A percentile compares a stretch with the other conserved stretches of the same genome.
phyloP scores from a whole-genome alignment of 257 asterid species.

The Voacanga thouarsii region DNA sequence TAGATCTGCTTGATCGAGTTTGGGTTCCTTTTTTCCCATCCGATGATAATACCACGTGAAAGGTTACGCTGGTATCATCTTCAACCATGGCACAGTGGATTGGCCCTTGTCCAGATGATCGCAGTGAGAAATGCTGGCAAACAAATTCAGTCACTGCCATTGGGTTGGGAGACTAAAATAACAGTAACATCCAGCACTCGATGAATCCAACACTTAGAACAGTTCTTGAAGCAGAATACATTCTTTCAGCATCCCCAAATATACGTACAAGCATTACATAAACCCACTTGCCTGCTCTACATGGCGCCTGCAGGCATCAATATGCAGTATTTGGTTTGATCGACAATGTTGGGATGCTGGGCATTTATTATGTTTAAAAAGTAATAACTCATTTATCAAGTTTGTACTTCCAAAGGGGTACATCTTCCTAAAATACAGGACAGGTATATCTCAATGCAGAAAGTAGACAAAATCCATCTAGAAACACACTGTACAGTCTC shows the following conservation, averaged over 20 bases:
- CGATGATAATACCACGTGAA: too few relatives aligned
- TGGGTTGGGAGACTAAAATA: too few relatives aligned
- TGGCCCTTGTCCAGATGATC: neutral
- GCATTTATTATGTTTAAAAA: neutral
- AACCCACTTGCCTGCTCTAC: neutral
- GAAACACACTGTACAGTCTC: neutral
- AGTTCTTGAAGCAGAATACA: neutral
- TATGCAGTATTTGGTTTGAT: neutral
- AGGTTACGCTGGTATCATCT: too few relatives aligned
- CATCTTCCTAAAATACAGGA: neutral
- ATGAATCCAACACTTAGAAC: too few relatives aligned
- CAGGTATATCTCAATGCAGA: neutral
- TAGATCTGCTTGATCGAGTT: too few relatives aligned
- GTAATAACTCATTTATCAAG: neutral
- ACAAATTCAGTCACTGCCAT: neutral
- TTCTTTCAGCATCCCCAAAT: neutral
- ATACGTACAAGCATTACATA: neutral
- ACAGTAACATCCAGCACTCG: too few relatives aligned
- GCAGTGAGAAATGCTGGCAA: neutral
- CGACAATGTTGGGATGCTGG: neutral
- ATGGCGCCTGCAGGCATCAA: neutral
- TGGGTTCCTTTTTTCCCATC: neutral
- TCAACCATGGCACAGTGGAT: neutral
- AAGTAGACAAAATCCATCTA: neutral
- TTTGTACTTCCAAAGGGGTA: neutral